phyloP scores from a whole-genome alignment of 257 asterid genomes.

The Striga asiatica region DNA sequence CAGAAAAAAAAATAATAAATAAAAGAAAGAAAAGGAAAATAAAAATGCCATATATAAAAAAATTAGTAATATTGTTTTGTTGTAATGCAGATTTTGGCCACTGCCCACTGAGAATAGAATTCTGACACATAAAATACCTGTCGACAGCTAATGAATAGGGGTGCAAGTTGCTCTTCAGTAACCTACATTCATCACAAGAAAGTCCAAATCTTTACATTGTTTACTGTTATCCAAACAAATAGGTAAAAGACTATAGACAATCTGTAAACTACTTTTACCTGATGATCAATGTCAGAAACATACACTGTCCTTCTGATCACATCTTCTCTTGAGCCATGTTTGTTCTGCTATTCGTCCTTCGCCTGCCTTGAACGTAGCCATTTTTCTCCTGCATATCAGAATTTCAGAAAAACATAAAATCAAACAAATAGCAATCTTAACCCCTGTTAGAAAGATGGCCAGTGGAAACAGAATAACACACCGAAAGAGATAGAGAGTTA shows the following conservation, averaged over 20 bases:
- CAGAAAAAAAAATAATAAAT: neutral
- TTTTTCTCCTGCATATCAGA: constrained; percentile 37
- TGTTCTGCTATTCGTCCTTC: constrained; percentile 46
- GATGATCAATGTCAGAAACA: constrained; percentile 74
- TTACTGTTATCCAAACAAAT: neutral
- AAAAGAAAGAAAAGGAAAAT: no score
- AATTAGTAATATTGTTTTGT: constrained; percentile 2
- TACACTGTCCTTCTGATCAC: constrained; percentile 69
- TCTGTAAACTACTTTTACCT: constrained; percentile 26
- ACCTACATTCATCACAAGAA: constrained; percentile 30
- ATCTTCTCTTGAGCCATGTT: constrained; percentile 63
- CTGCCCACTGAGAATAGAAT: constrained; percentile 5
- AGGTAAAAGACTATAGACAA: neutral
- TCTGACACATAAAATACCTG: constrained; percentile 29
- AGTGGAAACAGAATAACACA: neutral
- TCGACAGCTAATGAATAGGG: constrained; percentile 50
- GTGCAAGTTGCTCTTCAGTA: constrained; percentile 68
- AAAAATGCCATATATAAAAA: no score
- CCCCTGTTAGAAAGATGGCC: neutral
- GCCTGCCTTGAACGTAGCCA: constrained; percentile 40
- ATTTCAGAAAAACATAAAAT: constrained; percentile 14
- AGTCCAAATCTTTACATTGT: neutral
- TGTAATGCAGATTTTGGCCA: constrained; percentile 8
- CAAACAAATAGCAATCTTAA: constrained; percentile 7
- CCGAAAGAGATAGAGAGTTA: no score